Conservation (phyloP, 1,284 basidiomycete species). For the Malassezia brasiliensis region DNA sequence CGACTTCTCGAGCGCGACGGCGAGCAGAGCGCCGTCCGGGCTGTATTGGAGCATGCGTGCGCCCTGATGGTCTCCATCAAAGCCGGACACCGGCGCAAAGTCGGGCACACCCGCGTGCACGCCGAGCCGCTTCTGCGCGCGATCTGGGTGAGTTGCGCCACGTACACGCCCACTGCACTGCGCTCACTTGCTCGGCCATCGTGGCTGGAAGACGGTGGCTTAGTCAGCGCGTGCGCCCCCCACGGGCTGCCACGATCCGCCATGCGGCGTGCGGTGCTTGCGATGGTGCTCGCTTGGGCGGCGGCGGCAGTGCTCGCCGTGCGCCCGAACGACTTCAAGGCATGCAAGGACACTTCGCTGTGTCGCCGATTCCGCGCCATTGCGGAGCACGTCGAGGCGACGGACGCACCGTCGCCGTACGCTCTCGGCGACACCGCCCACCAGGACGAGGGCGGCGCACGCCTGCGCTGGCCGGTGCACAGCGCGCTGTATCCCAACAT, state of each 20-base stretch:
- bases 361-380: constrained; percentile 42
- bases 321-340: constrained; percentile 36
- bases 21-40: constrained; percentile 73
- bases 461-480: constrained; percentile 21
- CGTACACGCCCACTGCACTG: constrained; percentile 20
- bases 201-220: not conserved
- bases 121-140: constrained; percentile 84
- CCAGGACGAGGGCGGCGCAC: constrained; percentile 12
- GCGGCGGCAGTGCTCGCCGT: constrained; percentile 12
- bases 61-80: constrained; percentile 57
- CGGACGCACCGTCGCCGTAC: constrained; percentile 33
- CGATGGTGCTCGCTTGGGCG: not conserved
- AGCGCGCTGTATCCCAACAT: constrained; percentile 38
- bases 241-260: not conserved
- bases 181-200: constrained; percentile 8
- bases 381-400: constrained; percentile 28
- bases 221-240: not conserved
- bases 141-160: constrained; percentile 54
- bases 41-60: constrained; percentile 75
- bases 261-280: not conserved
- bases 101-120: constrained; percentile 71
- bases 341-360: constrained; percentile 43
- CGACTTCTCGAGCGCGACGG: constrained; percentile 67
- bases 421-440: constrained; percentile 10
- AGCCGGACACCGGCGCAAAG: constrained; percentile 61